A percentile compares a stretch with the other conserved stretches of the same genome.
These are phyloP conservation scores for Quercus lobata DNA, from an alignment of 331 rosid species.

Conservation along the genomic window DNA sequence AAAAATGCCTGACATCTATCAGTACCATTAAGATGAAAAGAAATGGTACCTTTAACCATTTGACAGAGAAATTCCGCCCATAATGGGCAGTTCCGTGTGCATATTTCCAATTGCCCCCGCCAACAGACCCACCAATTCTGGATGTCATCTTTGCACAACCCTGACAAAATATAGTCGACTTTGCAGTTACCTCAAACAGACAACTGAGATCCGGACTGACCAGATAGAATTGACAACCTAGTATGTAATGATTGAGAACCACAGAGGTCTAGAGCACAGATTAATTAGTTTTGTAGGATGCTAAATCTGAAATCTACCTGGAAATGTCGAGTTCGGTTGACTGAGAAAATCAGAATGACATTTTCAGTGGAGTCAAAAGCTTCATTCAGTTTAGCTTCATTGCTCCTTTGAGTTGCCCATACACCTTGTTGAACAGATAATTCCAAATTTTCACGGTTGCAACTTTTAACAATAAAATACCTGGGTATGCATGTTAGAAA, in stretches of 20 bases:
- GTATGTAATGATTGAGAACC: constrained; percentile 3
- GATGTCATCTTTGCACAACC: constrained; percentile 99
- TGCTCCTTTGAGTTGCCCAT: constrained; percentile 99
- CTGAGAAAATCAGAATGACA: constrained; percentile 95
- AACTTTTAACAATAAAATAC: constrained; percentile 99
- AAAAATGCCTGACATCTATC: background rate
- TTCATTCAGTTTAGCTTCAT: constrained; percentile 95
- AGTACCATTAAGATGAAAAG: constrained; percentile 5
- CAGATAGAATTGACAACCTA: background rate
- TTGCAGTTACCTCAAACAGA: constrained; percentile 5
- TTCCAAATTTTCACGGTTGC: constrained; percentile 99
- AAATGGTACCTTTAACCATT: constrained; percentile 80
- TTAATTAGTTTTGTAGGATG: background rate
- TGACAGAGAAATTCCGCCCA: constrained; percentile 89
- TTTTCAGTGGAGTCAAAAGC: constrained; percentile 95
- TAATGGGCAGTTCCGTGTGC: constrained; percentile 99
- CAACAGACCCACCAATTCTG: constrained; percentile 93
- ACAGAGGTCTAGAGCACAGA: background rate
- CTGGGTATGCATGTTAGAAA: constrained; percentile 54
- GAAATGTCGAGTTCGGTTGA: constrained; percentile 96
- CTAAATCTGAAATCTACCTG: constrained; percentile 59
- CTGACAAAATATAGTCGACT: constrained; percentile 39
- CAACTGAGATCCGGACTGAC: background rate
- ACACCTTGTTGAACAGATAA: constrained; percentile 99
- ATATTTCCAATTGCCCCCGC: constrained; percentile 99